A percentile compares a stretch with the other conserved stretches of the same genome.
Evolutionary conservation across 169 alveolate species (phyloP).

Genomic region (Cryptosporidium sp.): DNA sequence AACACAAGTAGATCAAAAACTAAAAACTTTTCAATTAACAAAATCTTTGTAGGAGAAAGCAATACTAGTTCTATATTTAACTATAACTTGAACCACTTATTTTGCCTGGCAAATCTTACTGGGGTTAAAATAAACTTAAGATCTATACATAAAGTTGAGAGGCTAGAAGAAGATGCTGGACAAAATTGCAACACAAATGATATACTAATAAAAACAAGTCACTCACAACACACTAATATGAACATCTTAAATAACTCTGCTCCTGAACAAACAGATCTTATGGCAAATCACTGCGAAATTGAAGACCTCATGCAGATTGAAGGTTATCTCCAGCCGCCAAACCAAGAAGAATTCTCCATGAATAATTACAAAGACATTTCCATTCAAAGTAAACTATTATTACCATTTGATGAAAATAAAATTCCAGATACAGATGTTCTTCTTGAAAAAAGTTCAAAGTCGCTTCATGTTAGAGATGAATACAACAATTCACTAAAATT

Average conservation of each 20-base stretch:
- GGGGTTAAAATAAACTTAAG: slow-evolving; percentile 19
- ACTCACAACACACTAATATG: background rate
- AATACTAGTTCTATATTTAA: slow-evolving; percentile 39
- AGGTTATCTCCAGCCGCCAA: background rate
- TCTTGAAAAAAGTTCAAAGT: slow-evolving; percentile 42
- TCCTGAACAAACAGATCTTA: background rate
- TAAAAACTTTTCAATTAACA: background rate
- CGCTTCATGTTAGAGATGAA: slow-evolving; percentile 25
- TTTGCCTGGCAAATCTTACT: slow-evolving; percentile 57
- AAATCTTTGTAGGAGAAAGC: slow-evolving; percentile 24
- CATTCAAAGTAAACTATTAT: background rate
- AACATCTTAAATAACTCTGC: background rate
- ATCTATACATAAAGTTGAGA: background rate
- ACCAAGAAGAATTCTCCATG: background rate
- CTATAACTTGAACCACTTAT: slow-evolving; percentile 29
- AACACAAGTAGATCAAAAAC: background rate
- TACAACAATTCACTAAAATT: background rate
- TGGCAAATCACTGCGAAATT: slow-evolving; percentile 25
- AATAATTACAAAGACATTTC: background rate
- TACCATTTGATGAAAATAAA: background rate
- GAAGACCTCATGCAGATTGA: background rate
- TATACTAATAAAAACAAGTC: background rate
- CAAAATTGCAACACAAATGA: background rate
- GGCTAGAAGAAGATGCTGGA: background rate
- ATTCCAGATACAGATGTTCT: background rate